Percentiles rank a stretch among this genome's conserved stretches.
Conservation (phyloP, 2,329 filamentous ascomycete genomes). For the Blastomyces percursus region DNA sequence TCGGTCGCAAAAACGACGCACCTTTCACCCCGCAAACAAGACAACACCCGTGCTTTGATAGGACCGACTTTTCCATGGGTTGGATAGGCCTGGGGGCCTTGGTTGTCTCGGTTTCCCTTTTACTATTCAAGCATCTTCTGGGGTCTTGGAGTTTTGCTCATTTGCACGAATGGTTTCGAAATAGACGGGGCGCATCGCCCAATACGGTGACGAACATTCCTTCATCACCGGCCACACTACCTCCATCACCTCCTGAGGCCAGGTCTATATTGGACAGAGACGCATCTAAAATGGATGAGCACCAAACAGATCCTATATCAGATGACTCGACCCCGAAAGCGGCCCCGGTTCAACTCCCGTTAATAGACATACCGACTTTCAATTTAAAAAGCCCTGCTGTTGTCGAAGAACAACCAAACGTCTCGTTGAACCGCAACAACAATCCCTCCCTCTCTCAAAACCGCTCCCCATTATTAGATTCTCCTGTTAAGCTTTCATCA, state of each 20-base stretch:
- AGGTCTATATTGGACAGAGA: not conserved
- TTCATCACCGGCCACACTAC: not conserved
- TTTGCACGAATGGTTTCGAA: not conserved
- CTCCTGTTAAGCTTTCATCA: not conserved
- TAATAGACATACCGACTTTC: not conserved
- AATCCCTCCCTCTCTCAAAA: conserved; percentile 9
- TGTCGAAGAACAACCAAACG: not conserved
- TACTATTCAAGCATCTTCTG: conserved; percentile 32
- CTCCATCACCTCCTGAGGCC: not conserved
- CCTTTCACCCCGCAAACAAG: not conserved
- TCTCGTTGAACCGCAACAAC: not conserved
- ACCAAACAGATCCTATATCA: not conserved
- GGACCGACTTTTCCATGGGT: conserved; percentile 26
- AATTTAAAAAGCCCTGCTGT: conserved; percentile 1
- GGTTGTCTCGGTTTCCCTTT: conserved; percentile 29
- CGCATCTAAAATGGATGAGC: not conserved
- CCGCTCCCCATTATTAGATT: not conserved
- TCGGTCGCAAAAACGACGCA: not conserved
- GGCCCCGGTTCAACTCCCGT: not conserved
- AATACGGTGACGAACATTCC: not conserved
- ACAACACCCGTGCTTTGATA: not conserved
- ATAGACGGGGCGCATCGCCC: not conserved
- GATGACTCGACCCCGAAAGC: conserved; percentile 11
- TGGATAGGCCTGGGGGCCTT: conserved; percentile 32
- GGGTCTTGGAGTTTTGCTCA: conserved; percentile 22